Evolutionary conservation across 345 rosid genomes (phyloP), one percentile per base, ranked within the genome.

Genomic region (Eucalyptus pauciflora): DNA sequence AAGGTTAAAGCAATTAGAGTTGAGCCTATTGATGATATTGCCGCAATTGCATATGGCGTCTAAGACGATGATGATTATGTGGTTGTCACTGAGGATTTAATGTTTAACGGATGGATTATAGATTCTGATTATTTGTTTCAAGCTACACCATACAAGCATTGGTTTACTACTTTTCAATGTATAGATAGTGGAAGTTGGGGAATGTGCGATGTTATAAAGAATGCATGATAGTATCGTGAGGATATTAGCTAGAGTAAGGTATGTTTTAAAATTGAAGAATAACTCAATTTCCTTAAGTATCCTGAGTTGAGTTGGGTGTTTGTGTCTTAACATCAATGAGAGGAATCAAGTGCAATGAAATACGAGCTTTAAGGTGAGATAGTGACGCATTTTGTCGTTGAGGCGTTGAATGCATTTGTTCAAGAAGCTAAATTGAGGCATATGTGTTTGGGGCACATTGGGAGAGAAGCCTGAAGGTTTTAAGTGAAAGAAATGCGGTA

Each of bases 331-430:
- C 41, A 0, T 67, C 79, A 67, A 15, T 31, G 79, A 67, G 11
- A 31, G 41, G 43, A 67, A 67, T 67, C 6, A 4, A 67, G 41
- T 67, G 18, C 10, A 67, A 67, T 15, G 22, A 17, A 8, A 4
- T 7, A 31, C 0, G 6, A 67, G 22, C 43, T 4, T 31, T 1
- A 67, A 67, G 41, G 3, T 67, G 7, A 67, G 43, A 31, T 5
- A 31, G 2, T 67, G 22, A 67, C 0, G 3, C 2, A 16, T 67
- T n/a, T 31, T 0, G 0, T 18, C 3, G 0, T 31, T 3, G 43
- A 67, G 41, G 43, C 79, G 4, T 67, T 16, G 10, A 67, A n/a
- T 67, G 79, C 10, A 67, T 67, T 67, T 67, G 7, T 67, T 67
- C 3, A 3, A n/a, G 76, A 64, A 64, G 76, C 11, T n/a, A n/a